Conservation (phyloP, 208 protist genomes). For the Spongospora subterranea region DNA sequence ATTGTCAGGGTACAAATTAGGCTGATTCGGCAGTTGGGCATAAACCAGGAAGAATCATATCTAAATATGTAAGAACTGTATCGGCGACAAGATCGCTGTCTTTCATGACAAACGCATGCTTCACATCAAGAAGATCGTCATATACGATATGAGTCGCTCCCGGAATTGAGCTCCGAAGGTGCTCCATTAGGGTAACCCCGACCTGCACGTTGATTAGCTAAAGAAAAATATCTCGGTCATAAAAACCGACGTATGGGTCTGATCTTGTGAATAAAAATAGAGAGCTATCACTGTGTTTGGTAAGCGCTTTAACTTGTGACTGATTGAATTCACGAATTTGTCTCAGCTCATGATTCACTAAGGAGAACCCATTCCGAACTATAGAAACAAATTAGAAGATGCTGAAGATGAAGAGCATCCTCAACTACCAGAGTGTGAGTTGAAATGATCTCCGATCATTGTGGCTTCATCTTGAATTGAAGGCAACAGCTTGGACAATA, state of each 20-base stretch:
- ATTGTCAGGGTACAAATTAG: background rate
- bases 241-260: background rate
- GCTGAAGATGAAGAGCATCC: background rate
- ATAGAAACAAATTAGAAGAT: background rate
- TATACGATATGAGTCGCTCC: background rate
- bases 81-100: conserved; percentile 23
- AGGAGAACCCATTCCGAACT: conserved; percentile 25
- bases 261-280: conserved; percentile 4
- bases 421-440: background rate
- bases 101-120: conserved; percentile 25
- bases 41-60: background rate
- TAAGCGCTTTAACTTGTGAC: background rate
- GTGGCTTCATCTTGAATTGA: background rate
- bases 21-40: background rate
- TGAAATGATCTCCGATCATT: background rate
- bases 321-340: background rate
- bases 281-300: background rate
- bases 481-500: background rate
- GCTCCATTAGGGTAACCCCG: background rate
- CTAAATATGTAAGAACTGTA: background rate
- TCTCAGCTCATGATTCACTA: background rate
- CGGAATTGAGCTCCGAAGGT: background rate
- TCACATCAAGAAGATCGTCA: background rate
- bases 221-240: background rate
- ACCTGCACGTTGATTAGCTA: background rate